Conservation (phyloP, 306 rosid genomes). For the Lathyrus sativus region DNA sequence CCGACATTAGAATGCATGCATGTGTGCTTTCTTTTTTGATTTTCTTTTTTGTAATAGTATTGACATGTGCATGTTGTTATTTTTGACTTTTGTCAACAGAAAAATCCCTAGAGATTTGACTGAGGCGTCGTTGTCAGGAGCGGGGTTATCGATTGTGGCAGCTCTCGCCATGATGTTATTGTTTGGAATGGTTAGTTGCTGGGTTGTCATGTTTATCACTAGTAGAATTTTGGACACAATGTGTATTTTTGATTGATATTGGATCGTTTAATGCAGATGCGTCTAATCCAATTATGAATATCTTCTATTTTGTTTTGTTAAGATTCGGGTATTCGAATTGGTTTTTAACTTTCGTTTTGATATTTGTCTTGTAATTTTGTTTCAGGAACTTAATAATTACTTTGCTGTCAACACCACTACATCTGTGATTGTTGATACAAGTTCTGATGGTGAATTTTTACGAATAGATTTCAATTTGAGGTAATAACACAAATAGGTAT, state of each 20-base stretch:
- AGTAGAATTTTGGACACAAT: slow-evolving; percentile 10
- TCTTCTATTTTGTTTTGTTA: slow-evolving; percentile 28
- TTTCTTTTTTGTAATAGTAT: background rate
- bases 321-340: slow-evolving; percentile 16
- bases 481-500: slow-evolving; percentile 45
- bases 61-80: slow-evolving; percentile 16
- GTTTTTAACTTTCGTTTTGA: slow-evolving; percentile 26
- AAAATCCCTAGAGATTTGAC: slow-evolving; percentile 98
- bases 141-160: slow-evolving; percentile 86
- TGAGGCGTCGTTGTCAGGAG: slow-evolving; percentile 93
- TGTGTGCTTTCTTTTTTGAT: background rate
- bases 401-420: slow-evolving; percentile 82
- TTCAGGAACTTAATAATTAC: slow-evolving; percentile 89
- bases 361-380: slow-evolving; percentile 24
- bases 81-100: slow-evolving; percentile 52
- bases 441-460: slow-evolving; percentile 83
- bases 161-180: slow-evolving; percentile 84
- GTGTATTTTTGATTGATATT: slow-evolving; percentile 6
- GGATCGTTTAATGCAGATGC: background rate
- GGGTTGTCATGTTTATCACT: slow-evolving; percentile 12
- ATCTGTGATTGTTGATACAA: slow-evolving; percentile 84
- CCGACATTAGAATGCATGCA: slow-evolving; percentile 14
- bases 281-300: background rate
- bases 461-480: slow-evolving; percentile 89
- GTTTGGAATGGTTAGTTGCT: slow-evolving; percentile 87